These are phyloP conservation scores for Annulohypoxylon maeteangense DNA, from an alignment of 495 filamentous ascomycete species.

Conservation along the genomic window DNA sequence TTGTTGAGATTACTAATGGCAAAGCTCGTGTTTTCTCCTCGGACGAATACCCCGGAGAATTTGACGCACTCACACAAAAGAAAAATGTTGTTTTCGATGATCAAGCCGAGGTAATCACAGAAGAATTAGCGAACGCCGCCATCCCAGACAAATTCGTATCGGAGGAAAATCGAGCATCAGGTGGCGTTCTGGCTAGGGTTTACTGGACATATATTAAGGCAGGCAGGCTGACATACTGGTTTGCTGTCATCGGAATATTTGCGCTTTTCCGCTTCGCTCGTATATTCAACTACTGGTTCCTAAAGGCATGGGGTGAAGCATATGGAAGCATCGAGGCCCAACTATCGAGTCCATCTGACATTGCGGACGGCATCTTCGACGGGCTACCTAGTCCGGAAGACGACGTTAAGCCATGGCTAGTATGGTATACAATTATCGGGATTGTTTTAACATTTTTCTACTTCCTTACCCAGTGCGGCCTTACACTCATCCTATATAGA, in stretches of 20 bases:
- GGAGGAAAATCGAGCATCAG: slow-evolving; percentile 79
- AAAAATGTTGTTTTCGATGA: slow-evolving; percentile 49
- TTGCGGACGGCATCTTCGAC: slow-evolving; percentile 55
- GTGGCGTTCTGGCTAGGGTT: slow-evolving; percentile 75
- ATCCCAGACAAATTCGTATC: slow-evolving; percentile 82
- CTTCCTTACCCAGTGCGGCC: slow-evolving; percentile 65
- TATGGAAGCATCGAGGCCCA: slow-evolving; percentile 54
- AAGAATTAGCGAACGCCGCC: slow-evolving; percentile 61
- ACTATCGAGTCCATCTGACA: slow-evolving; percentile 5
- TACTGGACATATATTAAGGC: slow-evolving; percentile 88
- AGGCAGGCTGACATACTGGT: slow-evolving; percentile 78
- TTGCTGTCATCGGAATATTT: slow-evolving; percentile 65
- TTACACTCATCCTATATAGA: slow-evolving; percentile 76
- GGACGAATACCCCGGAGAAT: slow-evolving; percentile 44
- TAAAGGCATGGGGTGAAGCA: slow-evolving; percentile 86
- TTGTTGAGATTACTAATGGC: slow-evolving; percentile 69
- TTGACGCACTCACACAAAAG: slow-evolving; percentile 39
- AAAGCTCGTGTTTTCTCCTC: slow-evolving; percentile 37
- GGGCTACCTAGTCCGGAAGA: slow-evolving; percentile 71
- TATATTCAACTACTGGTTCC: slow-evolving; percentile 77
- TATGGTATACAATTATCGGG: slow-evolving; percentile 71
- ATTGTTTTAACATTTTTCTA: slow-evolving; percentile 65
- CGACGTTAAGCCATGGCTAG: slow-evolving; percentile 78
- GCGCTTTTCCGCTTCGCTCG: slow-evolving; percentile 67
- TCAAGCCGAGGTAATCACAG: slow-evolving; percentile 42